Conservation (phyloP, 306 rosid genomes). For the Medicago ruthenica region DNA sequence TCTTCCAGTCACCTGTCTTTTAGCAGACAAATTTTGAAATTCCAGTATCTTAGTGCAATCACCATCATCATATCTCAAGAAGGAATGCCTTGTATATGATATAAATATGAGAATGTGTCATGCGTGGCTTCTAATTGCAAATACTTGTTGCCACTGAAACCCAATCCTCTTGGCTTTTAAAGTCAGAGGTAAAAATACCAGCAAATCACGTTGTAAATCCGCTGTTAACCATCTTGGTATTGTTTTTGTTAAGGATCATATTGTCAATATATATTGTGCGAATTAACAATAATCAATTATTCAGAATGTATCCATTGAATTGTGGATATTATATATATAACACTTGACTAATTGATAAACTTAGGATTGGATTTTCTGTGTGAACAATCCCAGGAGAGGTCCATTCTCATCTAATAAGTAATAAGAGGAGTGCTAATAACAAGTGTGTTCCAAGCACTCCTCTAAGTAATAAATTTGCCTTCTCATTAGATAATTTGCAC, state of each 20-base stretch:
- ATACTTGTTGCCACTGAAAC: conserved; percentile 25
- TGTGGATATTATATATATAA: too few relatives aligned
- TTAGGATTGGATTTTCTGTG: background rate
- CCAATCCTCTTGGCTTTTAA: conserved; percentile 2
- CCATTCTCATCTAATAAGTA: background rate
- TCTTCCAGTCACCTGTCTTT: conserved; percentile 26
- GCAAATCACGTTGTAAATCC: conserved; percentile 25
- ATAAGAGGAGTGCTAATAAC: background rate
- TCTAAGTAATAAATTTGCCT: background rate
- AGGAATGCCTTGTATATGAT: conserved; percentile 33
- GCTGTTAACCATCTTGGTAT: background rate
- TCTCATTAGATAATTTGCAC: background rate
- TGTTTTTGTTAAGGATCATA: conserved; percentile 13
- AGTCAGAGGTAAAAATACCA: conserved; percentile 3
- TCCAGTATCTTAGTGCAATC: conserved; percentile 29
- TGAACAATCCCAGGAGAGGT: background rate
- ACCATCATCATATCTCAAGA: conserved; percentile 1
- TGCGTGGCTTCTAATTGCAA: conserved; percentile 39
- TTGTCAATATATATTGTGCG: background rate
- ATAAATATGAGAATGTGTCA: conserved; percentile 12
- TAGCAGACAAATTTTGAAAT: conserved; percentile 23
- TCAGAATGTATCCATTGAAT: background rate
- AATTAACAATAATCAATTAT: background rate
- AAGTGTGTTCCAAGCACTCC: too few relatives aligned
- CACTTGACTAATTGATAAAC: background rate